Conservation (phyloP, 257 asterid species). For the Perilla frutescens region DNA sequence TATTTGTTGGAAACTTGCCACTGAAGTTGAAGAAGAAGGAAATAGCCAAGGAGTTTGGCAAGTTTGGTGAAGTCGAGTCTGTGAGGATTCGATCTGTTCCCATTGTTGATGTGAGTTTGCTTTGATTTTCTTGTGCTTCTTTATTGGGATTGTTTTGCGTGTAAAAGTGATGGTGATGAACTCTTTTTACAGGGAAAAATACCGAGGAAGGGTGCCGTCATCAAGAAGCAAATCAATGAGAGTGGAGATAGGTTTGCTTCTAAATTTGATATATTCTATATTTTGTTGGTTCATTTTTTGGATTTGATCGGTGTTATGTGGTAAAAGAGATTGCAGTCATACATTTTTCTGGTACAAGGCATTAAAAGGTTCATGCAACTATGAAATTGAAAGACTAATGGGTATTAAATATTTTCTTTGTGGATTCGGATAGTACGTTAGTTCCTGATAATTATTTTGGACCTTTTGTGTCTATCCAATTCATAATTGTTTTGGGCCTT, state of each 20-base stretch:
- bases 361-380: neutral
- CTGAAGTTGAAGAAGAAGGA: slow-evolving; percentile 82
- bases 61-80: slow-evolving; percentile 90
- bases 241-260: slow-evolving; percentile 67
- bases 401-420: neutral
- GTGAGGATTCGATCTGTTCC: slow-evolving; percentile 94
- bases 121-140: slow-evolving; percentile 8
- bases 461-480: too few species aligned
- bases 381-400: neutral
- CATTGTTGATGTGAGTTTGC: slow-evolving; percentile 71
- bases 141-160: neutral
- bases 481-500: neutral
- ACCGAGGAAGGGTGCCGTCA: slow-evolving; percentile 88
- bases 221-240: slow-evolving; percentile 77
- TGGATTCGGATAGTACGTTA: slow-evolving; percentile 6
- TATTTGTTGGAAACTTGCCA: slow-evolving; percentile 92
- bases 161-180: slow-evolving; percentile 13
- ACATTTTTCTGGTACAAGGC: neutral
- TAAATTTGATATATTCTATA: neutral
- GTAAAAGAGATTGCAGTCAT: slow-evolving; percentile 13
- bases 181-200: slow-evolving; percentile 63
- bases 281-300: slow-evolving; percentile 24
- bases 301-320: slow-evolving; percentile 2
- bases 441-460: neutral
- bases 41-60: slow-evolving; percentile 68